Evolutionary conservation across 1,284 basidiomycete genomes (phyloP), one percentile per base, ranked within the genome.

Genomic region (Rhodotorula sp.): DNA sequence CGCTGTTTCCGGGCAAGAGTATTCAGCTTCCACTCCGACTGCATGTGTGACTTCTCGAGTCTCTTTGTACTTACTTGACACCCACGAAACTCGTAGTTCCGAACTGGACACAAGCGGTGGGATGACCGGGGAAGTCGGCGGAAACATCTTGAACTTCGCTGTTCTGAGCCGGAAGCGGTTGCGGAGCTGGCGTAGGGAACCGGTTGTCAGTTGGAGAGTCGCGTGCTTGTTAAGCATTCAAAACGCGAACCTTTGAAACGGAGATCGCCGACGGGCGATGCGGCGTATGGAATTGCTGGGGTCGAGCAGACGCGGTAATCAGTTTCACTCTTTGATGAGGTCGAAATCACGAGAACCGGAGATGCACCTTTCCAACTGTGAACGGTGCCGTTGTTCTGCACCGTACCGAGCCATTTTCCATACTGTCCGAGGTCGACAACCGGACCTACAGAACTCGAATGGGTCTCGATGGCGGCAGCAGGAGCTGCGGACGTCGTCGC

Each of bases 331-430:
- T 42, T 3, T 42, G 37, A 42, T 10, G 37, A 42, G 37, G 37
- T 42, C 37, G 37, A 10, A 10, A 12, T 42, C 10, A 42, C 8
- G 37, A 14, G 3, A 3, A 53, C 48, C 10, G 15, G 10, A 7
- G 14, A 48, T 60, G 14, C 37, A 67, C 73, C 73, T 54, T 74
- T 74, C 73, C 73, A 74, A 49, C 60, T 64, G 46, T 72, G 61
- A 6, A 74, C 64, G 6, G 65, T 67, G 22, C 57, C 59, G 42
- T 66, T 60, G 42, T 73, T 71, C 60, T 72, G 73, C 4, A 72
- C 51, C 0, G 64, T 58, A 10, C 73, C 73, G 22, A 55, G 58
- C 18, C 58, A 72, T 53, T 69, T 72, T 20, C 73, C 73, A 20
- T 60, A 62, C 30, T 45, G 37, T 33, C 73, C 73, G 18, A 74